A percentile compares a stretch with the other conserved stretches of the same genome.
Evolutionary conservation across 257 asterid genomes (phyloP).

Genomic region (Rehmannia glutinosa): DNA sequence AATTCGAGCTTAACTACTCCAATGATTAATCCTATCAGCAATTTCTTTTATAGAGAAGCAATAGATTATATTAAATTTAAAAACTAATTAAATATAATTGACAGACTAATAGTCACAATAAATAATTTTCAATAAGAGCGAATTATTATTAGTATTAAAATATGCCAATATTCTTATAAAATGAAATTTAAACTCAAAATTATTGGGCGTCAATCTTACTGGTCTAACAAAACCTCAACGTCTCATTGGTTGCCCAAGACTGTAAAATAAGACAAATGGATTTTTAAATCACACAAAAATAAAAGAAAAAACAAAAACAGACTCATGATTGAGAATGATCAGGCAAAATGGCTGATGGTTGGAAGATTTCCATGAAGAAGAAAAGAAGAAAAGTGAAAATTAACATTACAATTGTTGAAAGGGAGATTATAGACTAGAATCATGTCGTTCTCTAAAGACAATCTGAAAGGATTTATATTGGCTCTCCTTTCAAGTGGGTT

Average conservation of each 20-base stretch:
- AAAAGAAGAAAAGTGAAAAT: constrained; percentile 4
- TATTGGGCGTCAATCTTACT: not conserved
- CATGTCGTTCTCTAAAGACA: constrained; percentile 55
- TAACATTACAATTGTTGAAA: not conserved
- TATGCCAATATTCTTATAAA: too few relatives aligned
- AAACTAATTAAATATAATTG: too few relatives aligned
- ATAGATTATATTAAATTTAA: too few relatives aligned
- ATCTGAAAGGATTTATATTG: constrained; percentile 59
- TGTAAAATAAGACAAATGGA: not conserved
- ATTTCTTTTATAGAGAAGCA: too few relatives aligned
- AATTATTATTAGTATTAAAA: too few relatives aligned
- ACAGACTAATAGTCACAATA: too few relatives aligned
- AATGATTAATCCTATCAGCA: too few relatives aligned
- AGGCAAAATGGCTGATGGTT: constrained; percentile 17
- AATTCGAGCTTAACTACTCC: too few relatives aligned
- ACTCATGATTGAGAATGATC: constrained; percentile 26
- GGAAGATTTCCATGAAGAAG: constrained; percentile 37
- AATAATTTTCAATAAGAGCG: too few relatives aligned
- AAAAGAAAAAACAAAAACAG: not conserved
- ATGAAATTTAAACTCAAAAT: not conserved
- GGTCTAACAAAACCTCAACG: not conserved
- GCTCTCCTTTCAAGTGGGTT: constrained; percentile 70
- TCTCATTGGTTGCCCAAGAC: not conserved
- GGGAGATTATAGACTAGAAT: not conserved
- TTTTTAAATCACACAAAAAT: not conserved